Evolutionary conservation across 768 basidiomycete genomes (phyloP), one percentile per base, ranked within the genome.

Genomic region (Auricularia auricula-judae): DNA sequence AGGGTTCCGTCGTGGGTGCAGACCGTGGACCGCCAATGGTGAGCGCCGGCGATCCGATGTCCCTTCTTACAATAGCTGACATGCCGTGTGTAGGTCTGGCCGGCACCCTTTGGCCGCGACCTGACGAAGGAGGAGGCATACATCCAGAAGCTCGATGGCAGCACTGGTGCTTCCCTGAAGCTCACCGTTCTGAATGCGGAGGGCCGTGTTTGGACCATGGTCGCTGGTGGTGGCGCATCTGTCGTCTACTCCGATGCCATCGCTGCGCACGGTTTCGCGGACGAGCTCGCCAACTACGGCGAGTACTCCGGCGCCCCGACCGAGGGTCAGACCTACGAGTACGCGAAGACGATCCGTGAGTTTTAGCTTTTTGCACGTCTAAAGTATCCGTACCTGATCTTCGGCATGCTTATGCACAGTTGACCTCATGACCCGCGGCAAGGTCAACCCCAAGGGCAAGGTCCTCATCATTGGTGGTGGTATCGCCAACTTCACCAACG

Each of bases 401-500:
- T 35, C 53, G 2, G 61, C 35, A 62, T 47, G 23, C 23, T 33
- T 29, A 29, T 29, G 29, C 33, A 47, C 69, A 86, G 89, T 98
- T 73, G 95, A 98, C 75, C 80, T 99, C 66, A 92, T 98, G 76
- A 98, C 92, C 54, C 93, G 96, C 65, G 94, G 95, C 59, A 82
- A 85, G 70, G 80, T 87, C 62, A 67, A 72, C 68, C 73, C 76
- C 11, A 79, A 97, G 62, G 97, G 97, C 81, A 99, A 99, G 80
- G 86, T 98, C 74, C 89, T 98, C 77, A 97, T 99, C 83, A 97
- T 99, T 69, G 97, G 96, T 77, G 97, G 97, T 78, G 96, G 96
- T 79, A 97, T 97, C 67, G 97, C 97, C 80, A 99, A 99, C 86
- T 99, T 99, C 80, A 98, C 94, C 74, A 98, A 99, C 74, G 95